Conservation (phyloP, 2,329 filamentous ascomycete species). For the Sclerotinia minor region DNA sequence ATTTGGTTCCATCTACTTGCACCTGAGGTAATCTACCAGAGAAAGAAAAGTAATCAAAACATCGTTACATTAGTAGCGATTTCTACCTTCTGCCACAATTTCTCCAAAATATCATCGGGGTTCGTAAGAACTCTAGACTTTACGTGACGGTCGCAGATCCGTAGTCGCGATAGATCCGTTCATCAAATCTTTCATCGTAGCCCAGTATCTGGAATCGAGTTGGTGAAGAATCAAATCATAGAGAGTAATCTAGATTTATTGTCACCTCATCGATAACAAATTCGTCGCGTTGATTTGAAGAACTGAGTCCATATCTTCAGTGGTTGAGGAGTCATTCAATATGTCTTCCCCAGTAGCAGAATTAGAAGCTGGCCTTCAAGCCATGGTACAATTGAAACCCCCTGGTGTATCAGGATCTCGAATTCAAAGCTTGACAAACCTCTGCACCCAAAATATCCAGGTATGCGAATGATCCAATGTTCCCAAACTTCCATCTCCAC, state of each 20-base stretch:
- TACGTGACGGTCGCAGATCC: slow-evolving; percentile 26
- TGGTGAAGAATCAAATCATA: slow-evolving; percentile 24
- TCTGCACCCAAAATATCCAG: slow-evolving; percentile 89
- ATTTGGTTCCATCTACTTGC: slow-evolving; percentile 11
- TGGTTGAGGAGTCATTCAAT: slow-evolving; percentile 37
- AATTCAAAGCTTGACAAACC: slow-evolving; percentile 80
- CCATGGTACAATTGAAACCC: slow-evolving; percentile 86
- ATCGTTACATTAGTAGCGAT: slow-evolving; percentile 17
- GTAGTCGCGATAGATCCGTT: slow-evolving; percentile 24
- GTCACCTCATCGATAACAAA: slow-evolving; percentile 20
- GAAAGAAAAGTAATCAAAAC: slow-evolving; percentile 18
- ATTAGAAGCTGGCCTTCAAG: slow-evolving; percentile 85
- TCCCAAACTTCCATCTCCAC: background rate
- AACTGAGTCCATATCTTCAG: slow-evolving; percentile 9
- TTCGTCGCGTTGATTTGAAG: slow-evolving; percentile 26
- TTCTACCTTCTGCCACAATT: slow-evolving; percentile 16
- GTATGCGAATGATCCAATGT: slow-evolving; percentile 55
- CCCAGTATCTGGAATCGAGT: slow-evolving; percentile 24
- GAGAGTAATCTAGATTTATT: slow-evolving; percentile 26
- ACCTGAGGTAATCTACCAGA: slow-evolving; percentile 15
- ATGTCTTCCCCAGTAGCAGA: slow-evolving; percentile 88
- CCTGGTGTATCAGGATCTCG: slow-evolving; percentile 93
- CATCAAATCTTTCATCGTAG: slow-evolving; percentile 27
- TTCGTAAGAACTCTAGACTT: slow-evolving; percentile 20
- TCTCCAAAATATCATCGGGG: slow-evolving; percentile 3